phyloP scores from a whole-genome alignment of 2,329 filamentous ascomycete species.

The Scedosporium dehoogii region DNA sequence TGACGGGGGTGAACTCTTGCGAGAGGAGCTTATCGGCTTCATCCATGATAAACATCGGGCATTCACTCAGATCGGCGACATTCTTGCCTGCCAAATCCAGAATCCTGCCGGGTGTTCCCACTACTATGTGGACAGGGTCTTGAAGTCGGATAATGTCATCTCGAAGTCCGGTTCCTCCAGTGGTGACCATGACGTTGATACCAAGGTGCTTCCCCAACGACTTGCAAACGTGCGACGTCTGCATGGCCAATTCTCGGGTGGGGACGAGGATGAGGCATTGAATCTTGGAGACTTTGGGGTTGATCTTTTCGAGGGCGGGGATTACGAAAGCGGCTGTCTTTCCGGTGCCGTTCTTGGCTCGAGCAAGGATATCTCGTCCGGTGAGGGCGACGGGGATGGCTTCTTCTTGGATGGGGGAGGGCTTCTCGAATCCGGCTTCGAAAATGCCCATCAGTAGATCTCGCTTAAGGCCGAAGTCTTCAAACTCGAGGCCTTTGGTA shows the following conservation, averaged over 20 bases:
- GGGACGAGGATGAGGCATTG: slow-evolving; percentile 95
- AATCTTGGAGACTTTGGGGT: slow-evolving; percentile 92
- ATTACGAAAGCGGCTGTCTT: slow-evolving; percentile 99
- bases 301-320: slow-evolving; percentile 87
- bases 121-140: slow-evolving; percentile 93
- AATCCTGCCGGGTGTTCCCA: slow-evolving; percentile 93
- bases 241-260: slow-evolving; percentile 91
- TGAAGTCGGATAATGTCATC: slow-evolving; percentile 94
- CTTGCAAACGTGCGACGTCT: slow-evolving; percentile 99
- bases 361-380: slow-evolving; percentile 86
- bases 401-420: slow-evolving; percentile 98
- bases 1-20: slow-evolving; percentile 91
- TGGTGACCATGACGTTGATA: slow-evolving; percentile 98
- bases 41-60: slow-evolving; percentile 98
- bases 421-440: slow-evolving; percentile 97
- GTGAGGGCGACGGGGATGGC: slow-evolving; percentile 94
- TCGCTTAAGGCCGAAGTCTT: slow-evolving; percentile 91
- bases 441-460: slow-evolving; percentile 98
- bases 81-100: slow-evolving; percentile 93
- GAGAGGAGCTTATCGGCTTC: slow-evolving; percentile 97
- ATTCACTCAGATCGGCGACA: slow-evolving; percentile 91
- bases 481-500: slow-evolving; percentile 95
- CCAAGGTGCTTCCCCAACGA: slow-evolving; percentile 94
- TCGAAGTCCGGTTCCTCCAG: slow-evolving; percentile 86
- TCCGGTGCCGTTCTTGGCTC: slow-evolving; percentile 97